phyloP scores from a whole-genome alignment of 2,329 filamentous ascomycete species.

The Paecilomyces niveus region DNA sequence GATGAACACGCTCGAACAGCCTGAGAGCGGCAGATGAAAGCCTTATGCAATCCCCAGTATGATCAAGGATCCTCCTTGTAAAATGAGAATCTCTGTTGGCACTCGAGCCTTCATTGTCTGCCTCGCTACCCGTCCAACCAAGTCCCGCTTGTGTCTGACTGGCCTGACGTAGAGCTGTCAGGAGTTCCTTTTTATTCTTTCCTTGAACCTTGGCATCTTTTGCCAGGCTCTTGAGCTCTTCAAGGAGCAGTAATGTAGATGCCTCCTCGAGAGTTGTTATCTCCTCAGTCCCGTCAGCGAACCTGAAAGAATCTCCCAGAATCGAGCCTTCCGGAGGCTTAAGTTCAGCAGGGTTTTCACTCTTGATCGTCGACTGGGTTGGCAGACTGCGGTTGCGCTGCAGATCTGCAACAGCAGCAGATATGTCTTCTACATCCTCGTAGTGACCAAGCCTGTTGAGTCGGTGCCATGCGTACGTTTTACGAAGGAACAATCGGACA shows the following conservation, averaged over 20 bases:
- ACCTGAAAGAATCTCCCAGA: slow-evolving; percentile 58
- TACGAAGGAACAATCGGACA: slow-evolving; percentile 85
- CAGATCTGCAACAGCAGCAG: slow-evolving; percentile 57
- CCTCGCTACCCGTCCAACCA: slow-evolving; percentile 53
- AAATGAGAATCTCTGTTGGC: slow-evolving; percentile 69
- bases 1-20: slow-evolving; percentile 86
- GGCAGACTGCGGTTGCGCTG: slow-evolving; percentile 56
- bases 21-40: slow-evolving; percentile 65
- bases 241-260: slow-evolving; percentile 70
- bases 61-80: slow-evolving; percentile 65
- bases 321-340: slow-evolving; percentile 40
- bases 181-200: slow-evolving; percentile 76
- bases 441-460: slow-evolving; percentile 71
- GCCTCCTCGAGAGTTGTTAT: slow-evolving; percentile 79
- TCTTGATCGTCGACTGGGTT: slow-evolving; percentile 19
- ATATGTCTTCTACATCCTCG: slow-evolving; percentile 70
- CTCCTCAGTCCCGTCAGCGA: slow-evolving; percentile 71
- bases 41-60: slow-evolving; percentile 76
- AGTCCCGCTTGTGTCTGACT: slow-evolving; percentile 71
- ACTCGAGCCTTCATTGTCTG: slow-evolving; percentile 25
- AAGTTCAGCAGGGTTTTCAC: slow-evolving; percentile 41
- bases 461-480: slow-evolving; percentile 86
- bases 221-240: slow-evolving; percentile 77
- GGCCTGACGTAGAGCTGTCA: slow-evolving; percentile 64
- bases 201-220: slow-evolving; percentile 83